Percentiles rank a stretch among this genome's conserved stretches.
Evolutionary conservation across 2,329 filamentous ascomycete genomes (phyloP).

Genomic region (Sarocladium brachiariae): DNA sequence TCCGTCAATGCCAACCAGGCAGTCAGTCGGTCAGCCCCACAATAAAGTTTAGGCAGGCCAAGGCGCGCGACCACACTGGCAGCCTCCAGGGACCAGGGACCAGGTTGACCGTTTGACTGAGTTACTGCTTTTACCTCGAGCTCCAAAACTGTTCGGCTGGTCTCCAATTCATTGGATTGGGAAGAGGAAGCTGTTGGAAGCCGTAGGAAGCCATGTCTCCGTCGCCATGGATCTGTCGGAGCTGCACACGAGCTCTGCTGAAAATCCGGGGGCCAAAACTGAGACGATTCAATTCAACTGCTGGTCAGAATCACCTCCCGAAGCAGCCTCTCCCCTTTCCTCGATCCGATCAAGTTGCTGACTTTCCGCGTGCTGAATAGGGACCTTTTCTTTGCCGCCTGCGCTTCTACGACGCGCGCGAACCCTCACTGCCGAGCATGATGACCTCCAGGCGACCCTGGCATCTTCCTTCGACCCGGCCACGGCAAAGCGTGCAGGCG

Average conservation of each 20-base stretch:
- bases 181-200: no score
- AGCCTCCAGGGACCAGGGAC: no score
- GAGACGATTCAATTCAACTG: slow-evolving; percentile 25
- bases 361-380: slow-evolving; percentile 7
- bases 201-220: slow-evolving; percentile 28
- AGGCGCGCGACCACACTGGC: no score
- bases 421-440: slow-evolving; percentile 50
- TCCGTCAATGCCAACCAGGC: neutral
- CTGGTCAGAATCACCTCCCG: slow-evolving; percentile 19
- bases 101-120: no score
- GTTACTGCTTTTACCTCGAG: no score
- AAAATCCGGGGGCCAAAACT: slow-evolving; percentile 20
- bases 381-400: slow-evolving; percentile 38
- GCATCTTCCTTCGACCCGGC: slow-evolving; percentile 48
- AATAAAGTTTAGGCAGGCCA: neutral
- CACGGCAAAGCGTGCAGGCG: slow-evolving; percentile 53
- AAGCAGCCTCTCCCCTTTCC: neutral
- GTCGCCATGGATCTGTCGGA: slow-evolving; percentile 29
- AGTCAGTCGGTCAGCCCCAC: neutral
- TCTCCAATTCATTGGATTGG: no score
- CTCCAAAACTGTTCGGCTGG: no score
- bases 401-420: slow-evolving; percentile 52
- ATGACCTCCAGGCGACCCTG: slow-evolving; percentile 43
- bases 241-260: slow-evolving; percentile 25
- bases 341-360: neutral